These are phyloP conservation scores for Zygoascus ofunaensis DNA, from an alignment of 805 yeast species.

Conservation along the genomic window DNA sequence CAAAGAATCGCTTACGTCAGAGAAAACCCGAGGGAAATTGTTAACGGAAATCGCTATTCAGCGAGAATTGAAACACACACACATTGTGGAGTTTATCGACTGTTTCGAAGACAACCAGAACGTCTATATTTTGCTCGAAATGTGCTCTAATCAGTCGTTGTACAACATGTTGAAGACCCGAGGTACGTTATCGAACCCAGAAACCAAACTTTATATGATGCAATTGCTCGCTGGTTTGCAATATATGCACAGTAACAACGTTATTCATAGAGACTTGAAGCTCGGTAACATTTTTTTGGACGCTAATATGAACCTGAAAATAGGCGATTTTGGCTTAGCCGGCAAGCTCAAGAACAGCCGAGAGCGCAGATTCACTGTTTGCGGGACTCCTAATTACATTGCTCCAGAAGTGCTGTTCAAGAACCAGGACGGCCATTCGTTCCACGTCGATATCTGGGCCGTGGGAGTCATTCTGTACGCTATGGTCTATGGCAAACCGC, in stretches of 20 bases:
- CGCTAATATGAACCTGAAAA: constrained; percentile 84
- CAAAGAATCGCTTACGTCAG: constrained; percentile 82
- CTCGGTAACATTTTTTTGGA: constrained; percentile 94
- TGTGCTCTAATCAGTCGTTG: constrained; percentile 88
- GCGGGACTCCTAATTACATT: constrained; percentile 98
- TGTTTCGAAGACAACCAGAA: constrained; percentile 95
- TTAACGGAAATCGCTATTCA: constrained; percentile 93
- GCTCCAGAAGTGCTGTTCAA: constrained; percentile 97
- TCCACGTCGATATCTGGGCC: constrained; percentile 96
- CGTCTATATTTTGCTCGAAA: constrained; percentile 86
- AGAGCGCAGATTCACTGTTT: constrained; percentile 82
- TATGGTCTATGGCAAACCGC: constrained; percentile 87
- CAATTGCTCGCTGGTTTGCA: constrained; percentile 92
- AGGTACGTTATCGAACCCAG: constrained; percentile 81
- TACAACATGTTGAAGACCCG: constrained; percentile 87
- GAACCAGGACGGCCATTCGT: constrained; percentile 79
- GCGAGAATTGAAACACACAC: constrained; percentile 77
- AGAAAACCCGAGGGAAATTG: constrained; percentile 69
- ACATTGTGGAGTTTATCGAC: constrained; percentile 86
- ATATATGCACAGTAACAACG: constrained; percentile 84
- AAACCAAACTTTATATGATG: constrained; percentile 79
- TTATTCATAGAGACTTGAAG: constrained; percentile 91
- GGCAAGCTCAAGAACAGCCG: constrained; percentile 67
- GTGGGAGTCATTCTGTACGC: constrained; percentile 96
- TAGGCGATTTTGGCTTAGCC: constrained; percentile 98